Conservation (phyloP, 306 rosid genomes). For the Corylus avellana region DNA sequence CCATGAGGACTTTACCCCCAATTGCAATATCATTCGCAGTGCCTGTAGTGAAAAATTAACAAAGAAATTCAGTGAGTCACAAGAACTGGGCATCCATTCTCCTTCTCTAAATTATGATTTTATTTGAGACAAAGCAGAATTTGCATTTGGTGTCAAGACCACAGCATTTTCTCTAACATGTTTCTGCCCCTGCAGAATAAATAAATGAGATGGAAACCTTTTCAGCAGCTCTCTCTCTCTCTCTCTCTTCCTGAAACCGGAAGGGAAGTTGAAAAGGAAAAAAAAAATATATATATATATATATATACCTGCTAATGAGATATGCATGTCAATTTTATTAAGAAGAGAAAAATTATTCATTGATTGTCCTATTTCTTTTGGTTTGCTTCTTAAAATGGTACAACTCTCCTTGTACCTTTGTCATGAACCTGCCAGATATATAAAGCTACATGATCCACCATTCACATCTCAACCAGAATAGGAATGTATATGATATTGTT, state of each 20-base stretch:
- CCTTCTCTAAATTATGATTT: constrained; percentile 1
- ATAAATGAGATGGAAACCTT: neutral
- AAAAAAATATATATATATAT: neutral
- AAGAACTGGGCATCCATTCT: neutral
- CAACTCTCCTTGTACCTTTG: neutral
- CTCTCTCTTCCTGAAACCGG: neutral
- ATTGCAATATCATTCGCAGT: constrained; percentile 86
- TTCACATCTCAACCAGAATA: constrained; percentile 12
- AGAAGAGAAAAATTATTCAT: neutral
- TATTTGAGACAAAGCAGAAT: constrained; percentile 2
- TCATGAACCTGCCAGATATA: neutral
- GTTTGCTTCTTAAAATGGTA: neutral
- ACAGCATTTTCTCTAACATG: neutral
- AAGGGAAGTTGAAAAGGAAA: neutral
- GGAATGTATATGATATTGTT: constrained; percentile 19
- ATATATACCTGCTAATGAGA: neutral
- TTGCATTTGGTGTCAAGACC: neutral
- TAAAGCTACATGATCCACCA: constrained; percentile 11
- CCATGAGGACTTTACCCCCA: constrained; percentile 95
- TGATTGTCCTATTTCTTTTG: neutral
- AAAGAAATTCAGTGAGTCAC: constrained; percentile 23
- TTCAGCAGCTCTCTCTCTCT: neutral
- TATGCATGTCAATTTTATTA: neutral
- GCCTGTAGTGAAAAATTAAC: constrained; percentile 57
- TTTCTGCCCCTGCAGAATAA: neutral